A percentile compares a stretch with the other conserved stretches of the same genome.
Conservation (phyloP, 345 rosid genomes). For the Ceriops decandra region DNA sequence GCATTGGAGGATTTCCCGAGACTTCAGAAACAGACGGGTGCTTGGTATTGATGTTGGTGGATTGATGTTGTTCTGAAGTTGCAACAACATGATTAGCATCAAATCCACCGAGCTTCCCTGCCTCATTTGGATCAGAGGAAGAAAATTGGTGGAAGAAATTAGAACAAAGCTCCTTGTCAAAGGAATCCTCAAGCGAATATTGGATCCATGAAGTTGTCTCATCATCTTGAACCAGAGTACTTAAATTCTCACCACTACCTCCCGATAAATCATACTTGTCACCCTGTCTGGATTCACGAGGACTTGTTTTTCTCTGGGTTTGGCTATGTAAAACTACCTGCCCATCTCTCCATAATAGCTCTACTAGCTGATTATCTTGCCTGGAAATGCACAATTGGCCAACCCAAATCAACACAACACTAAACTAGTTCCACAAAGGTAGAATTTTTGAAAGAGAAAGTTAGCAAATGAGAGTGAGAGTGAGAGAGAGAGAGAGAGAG, state of each 20-base stretch:
- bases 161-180: conserved; percentile 56
- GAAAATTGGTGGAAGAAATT: conserved; percentile 40
- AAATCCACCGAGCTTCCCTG: conserved; percentile 23
- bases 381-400: conserved; percentile 28
- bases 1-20: conserved; percentile 27
- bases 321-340: conserved; percentile 60
- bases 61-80: conserved; percentile 15
- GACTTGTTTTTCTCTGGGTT: conserved; percentile 36
- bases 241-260: conserved; percentile 22
- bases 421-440: background rate
- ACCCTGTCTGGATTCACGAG: conserved; percentile 25
- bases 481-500: conserved; percentile 2
- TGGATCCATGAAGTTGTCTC: conserved; percentile 68
- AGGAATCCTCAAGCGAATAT: conserved; percentile 48
- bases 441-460: background rate
- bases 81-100: conserved; percentile 7
- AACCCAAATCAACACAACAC: conserved; percentile 10
- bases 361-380: conserved; percentile 54
- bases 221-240: conserved; percentile 46
- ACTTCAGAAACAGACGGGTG: conserved; percentile 18
- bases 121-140: conserved; percentile 19
- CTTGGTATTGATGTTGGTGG: conserved; percentile 11
- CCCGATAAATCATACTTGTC: conserved; percentile 21
- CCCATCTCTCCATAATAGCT: conserved; percentile 67
- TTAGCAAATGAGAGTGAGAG: conserved; percentile 5